Percentiles rank a stretch among this genome's conserved stretches.
Conservation (phyloP, 2,329 filamentous ascomycete species). For the Ambrosiella beaveri region DNA sequence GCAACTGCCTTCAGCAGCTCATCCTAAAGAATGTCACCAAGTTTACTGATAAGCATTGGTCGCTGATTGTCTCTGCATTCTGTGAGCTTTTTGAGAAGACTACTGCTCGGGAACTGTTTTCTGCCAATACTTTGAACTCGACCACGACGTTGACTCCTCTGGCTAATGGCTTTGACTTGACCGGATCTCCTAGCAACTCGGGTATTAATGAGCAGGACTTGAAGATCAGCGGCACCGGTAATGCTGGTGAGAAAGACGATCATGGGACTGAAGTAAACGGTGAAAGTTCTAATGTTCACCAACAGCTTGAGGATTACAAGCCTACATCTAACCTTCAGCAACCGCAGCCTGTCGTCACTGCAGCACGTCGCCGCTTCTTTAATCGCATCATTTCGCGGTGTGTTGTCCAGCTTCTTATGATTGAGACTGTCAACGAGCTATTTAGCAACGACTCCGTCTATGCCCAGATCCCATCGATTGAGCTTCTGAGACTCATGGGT, state of each 20-base stretch:
- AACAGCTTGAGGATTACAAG: conserved; percentile 64
- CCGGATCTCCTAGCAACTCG: conserved; percentile 24
- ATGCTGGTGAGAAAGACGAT: conserved; percentile 12
- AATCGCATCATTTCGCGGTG: conserved; percentile 99
- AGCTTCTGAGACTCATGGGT: conserved; percentile 82
- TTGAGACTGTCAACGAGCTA: conserved; percentile 95
- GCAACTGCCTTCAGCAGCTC: conserved; percentile 91
- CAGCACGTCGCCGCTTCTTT: conserved; percentile 85
- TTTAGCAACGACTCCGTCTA: conserved; percentile 97
- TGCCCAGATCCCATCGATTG: conserved; percentile 71
- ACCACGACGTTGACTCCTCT: conserved; percentile 34
- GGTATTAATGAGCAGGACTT: conserved; percentile 36
- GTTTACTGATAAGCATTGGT: conserved; percentile 76
- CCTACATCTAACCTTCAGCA: conserved; percentile 62
- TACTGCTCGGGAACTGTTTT: conserved; percentile 89
- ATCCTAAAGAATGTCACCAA: conserved; percentile 94
- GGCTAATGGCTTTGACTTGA: conserved; percentile 35
- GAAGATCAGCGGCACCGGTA: conserved; percentile 39
- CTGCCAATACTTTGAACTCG: conserved; percentile 47
- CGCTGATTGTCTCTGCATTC: conserved; percentile 86
- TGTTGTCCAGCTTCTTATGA: conserved; percentile 94
- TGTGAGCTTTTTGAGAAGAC: conserved; percentile 90
- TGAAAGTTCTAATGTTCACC: conserved; percentile 12
- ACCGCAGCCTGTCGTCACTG: conserved; percentile 81
- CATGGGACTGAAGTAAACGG: conserved; percentile 16